phyloP scores from a whole-genome alignment of 257 asterid species.

The Forsythia viridissima region DNA sequence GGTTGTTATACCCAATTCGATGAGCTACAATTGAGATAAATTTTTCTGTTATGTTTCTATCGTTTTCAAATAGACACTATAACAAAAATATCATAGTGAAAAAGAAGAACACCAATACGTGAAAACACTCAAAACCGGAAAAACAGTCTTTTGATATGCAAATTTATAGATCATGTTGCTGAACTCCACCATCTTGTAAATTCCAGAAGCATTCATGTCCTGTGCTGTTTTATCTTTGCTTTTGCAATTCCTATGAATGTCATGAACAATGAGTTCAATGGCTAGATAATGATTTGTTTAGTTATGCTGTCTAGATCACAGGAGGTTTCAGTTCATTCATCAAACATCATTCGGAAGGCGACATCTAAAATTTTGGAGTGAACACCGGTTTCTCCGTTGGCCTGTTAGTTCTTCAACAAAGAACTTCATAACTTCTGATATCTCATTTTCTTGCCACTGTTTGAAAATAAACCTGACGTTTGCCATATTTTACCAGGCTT shows the following conservation, averaged over 20 bases:
- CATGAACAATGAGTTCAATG: not conserved
- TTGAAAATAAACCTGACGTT: not conserved
- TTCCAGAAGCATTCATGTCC: not conserved
- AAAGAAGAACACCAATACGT: not conserved
- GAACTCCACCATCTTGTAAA: not conserved
- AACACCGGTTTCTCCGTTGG: constrained; percentile 49
- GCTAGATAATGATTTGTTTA: not conserved
- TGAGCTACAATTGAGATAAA: not conserved
- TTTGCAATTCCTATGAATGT: not conserved
- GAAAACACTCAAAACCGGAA: not conserved
- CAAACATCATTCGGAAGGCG: constrained; percentile 76
- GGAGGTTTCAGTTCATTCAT: constrained; percentile 68
- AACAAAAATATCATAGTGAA: not conserved
- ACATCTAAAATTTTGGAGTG: constrained; percentile 71
- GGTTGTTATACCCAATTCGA: not conserved
- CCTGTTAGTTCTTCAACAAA: constrained; percentile 40
- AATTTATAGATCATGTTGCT: not conserved
- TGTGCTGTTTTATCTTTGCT: not conserved
- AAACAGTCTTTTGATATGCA: not conserved
- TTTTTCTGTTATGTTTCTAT: no score
- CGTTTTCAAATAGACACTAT: not conserved
- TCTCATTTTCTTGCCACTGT: not conserved
- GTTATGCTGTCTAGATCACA: constrained; percentile 46
- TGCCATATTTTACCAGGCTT: constrained; percentile 43
- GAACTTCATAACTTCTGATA: not conserved